Evolutionary conservation across 2,329 filamentous ascomycete genomes (phyloP).

Genomic region (Colletotrichum aenigma): DNA sequence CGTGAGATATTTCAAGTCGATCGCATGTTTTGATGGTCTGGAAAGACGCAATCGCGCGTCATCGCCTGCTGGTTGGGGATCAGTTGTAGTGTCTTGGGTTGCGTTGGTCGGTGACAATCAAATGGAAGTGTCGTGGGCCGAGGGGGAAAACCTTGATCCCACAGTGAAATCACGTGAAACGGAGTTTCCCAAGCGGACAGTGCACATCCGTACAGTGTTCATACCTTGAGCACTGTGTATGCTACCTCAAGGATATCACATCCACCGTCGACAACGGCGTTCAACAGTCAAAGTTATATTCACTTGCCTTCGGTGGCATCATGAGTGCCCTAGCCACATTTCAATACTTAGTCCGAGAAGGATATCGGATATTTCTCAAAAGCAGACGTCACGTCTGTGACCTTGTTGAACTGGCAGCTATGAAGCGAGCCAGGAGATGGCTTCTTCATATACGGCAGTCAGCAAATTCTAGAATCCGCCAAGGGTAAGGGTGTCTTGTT

Average conservation of each 20-base stretch:
- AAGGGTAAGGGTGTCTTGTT: background rate
- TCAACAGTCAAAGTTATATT: background rate
- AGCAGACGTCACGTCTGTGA: background rate
- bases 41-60: background rate
- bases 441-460: background rate
- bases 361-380: background rate
- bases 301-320: background rate
- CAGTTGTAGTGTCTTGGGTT: background rate
- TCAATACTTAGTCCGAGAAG: background rate
- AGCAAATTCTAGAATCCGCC: background rate
- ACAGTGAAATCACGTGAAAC: background rate
- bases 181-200: background rate
- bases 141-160: constrained; percentile 19
- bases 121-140: background rate
- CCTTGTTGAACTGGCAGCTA: background rate
- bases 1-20: background rate
- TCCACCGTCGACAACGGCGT: background rate
- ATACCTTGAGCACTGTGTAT: background rate
- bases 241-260: background rate
- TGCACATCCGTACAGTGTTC: background rate
- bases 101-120: background rate
- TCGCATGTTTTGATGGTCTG: background rate
- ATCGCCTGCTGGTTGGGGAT: background rate
- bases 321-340: background rate
- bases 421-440: background rate